phyloP scores from a whole-genome alignment of 83 land plant species.

The Thuja plicata region DNA sequence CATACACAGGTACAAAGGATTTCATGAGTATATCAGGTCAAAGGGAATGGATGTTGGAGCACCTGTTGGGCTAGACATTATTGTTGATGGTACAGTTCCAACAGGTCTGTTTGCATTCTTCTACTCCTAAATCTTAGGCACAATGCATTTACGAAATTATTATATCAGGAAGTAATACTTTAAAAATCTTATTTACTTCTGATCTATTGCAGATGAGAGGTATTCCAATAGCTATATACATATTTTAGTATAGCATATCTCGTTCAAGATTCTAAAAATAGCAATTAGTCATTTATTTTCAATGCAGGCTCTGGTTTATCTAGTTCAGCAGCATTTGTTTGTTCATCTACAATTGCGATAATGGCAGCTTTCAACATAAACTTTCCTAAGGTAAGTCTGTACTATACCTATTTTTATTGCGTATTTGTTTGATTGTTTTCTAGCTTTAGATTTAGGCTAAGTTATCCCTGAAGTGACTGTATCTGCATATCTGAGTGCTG shows the following conservation, averaged over 20 bases:
- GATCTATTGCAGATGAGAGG: no score
- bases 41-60: conserved; percentile 58
- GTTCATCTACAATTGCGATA: conserved; percentile 94
- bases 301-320: conserved; percentile 90
- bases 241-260: not conserved
- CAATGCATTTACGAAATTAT: no score
- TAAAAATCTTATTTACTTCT: not conserved
- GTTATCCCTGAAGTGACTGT: not conserved
- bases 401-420: not conserved
- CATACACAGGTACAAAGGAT: conserved; percentile 87
- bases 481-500: not conserved
- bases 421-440: not conserved
- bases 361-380: conserved; percentile 72
- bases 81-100: conserved; percentile 96
- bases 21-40: conserved; percentile 68
- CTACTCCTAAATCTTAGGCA: not conserved
- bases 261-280: not conserved
- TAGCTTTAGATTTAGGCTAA: not conserved
- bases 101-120: conserved; percentile 57
- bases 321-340: conserved; percentile 98
- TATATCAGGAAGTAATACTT: not conserved
- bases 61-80: conserved; percentile 74
- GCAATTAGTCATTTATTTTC: conserved; percentile 2
- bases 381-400: conserved; percentile 73
- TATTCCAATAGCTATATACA: no score